phyloP scores from a whole-genome alignment of 495 filamentous ascomycete genomes.

The Neurospora sp. region DNA sequence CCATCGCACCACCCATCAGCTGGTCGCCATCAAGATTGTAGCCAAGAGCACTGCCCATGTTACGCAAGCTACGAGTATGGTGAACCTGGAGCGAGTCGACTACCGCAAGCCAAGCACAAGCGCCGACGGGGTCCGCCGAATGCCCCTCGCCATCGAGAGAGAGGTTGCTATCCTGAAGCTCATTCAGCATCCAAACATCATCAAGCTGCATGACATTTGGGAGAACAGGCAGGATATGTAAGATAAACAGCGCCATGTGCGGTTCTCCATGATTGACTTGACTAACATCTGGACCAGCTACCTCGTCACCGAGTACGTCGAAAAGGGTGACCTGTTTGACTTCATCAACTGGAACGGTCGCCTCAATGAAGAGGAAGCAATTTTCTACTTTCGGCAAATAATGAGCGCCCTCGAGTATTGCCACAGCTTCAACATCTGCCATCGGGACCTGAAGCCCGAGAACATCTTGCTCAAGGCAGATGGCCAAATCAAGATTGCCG shows the following conservation, averaged over 20 bases:
- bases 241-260: slow-evolving; percentile 20
- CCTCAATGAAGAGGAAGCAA: slow-evolving; percentile 66
- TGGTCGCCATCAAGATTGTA: slow-evolving; percentile 90
- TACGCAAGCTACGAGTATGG: slow-evolving; percentile 66
- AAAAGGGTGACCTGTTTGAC: slow-evolving; percentile 82
- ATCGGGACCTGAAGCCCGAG: slow-evolving; percentile 93
- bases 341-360: slow-evolving; percentile 60
- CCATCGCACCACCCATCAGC: slow-evolving; percentile 61
- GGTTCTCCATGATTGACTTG: background rate
- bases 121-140: slow-evolving; percentile 46
- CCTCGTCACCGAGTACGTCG: slow-evolving; percentile 90
- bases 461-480: slow-evolving; percentile 77
- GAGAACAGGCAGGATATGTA: slow-evolving; percentile 90
- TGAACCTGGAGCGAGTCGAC: slow-evolving; percentile 52
- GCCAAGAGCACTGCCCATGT: slow-evolving; percentile 62
- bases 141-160: slow-evolving; percentile 80
- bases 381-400: slow-evolving; percentile 85
- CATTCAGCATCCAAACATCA: slow-evolving; percentile 86
- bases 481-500: slow-evolving; percentile 77
- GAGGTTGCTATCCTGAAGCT: slow-evolving; percentile 95
- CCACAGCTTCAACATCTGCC: slow-evolving; percentile 87
- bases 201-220: slow-evolving; percentile 90
- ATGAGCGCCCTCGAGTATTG: slow-evolving; percentile 86
- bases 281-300: slow-evolving; percentile 50
- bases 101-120: slow-evolving; percentile 28